phyloP scores from a whole-genome alignment of 2,329 filamentous ascomycete species.

The Trichoderma pleuroti region DNA sequence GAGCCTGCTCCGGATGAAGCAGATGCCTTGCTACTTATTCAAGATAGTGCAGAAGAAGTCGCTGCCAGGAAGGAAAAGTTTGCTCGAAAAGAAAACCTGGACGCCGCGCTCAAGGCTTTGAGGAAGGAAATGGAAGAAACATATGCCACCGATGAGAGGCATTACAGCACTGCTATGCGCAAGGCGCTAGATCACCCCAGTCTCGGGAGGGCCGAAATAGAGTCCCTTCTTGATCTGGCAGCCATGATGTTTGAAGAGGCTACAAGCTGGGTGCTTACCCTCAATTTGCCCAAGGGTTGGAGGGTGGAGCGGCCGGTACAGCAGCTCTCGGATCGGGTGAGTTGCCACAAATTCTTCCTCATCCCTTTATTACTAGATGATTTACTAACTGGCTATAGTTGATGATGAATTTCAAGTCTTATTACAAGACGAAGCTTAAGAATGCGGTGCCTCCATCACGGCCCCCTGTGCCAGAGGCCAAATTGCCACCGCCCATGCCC shows the following conservation, averaged over 20 bases:
- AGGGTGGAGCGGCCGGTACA: constrained; percentile 35
- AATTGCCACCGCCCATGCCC: constrained; percentile 28
- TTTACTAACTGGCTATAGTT: constrained; percentile 31
- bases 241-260: constrained; percentile 47
- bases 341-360: constrained; percentile 11
- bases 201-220: constrained; percentile 41
- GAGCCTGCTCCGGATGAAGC: constrained; percentile 37
- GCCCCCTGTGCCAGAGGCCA: constrained; percentile 26
- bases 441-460: constrained; percentile 25
- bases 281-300: constrained; percentile 42
- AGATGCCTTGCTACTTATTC: constrained; percentile 40
- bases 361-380: not conserved
- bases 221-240: constrained; percentile 42
- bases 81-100: constrained; percentile 60
- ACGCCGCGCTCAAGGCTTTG: constrained; percentile 48
- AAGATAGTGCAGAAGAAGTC: constrained; percentile 46
- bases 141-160: constrained; percentile 36
- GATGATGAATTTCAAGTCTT: constrained; percentile 38
- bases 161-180: constrained; percentile 42
- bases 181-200: constrained; percentile 40
- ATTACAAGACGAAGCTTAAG: constrained; percentile 37
- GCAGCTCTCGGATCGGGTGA: constrained; percentile 37
- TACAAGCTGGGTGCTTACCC: constrained; percentile 39
- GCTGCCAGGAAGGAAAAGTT: constrained; percentile 61
- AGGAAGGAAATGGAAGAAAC: constrained; percentile 44